Evolutionary conservation across 2,329 filamentous ascomycete species (phyloP).

Genomic region (Ophiocordyceps camponoti-saundersi): DNA sequence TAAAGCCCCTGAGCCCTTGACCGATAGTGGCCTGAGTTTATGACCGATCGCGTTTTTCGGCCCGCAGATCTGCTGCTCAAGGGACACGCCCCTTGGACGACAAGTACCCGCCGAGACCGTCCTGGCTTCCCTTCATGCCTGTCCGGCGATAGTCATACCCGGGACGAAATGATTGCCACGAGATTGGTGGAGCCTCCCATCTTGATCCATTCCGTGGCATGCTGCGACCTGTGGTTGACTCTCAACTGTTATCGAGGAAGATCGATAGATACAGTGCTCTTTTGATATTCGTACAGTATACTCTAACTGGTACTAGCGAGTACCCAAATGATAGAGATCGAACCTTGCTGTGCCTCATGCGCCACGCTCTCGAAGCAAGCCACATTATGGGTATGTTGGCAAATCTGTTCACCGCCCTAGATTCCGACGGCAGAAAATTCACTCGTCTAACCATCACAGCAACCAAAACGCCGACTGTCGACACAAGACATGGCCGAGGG

Average conservation of each 20-base stretch:
- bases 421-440: conserved; percentile 19
- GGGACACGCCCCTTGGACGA: background rate
- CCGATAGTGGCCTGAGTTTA: background rate
- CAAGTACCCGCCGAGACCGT: background rate
- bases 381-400: background rate
- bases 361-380: background rate
- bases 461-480: background rate
- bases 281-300: background rate
- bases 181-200: too few relatives aligned
- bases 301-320: background rate
- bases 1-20: background rate
- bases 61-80: background rate
- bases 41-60: background rate
- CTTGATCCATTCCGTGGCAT: too few relatives aligned
- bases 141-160: background rate
- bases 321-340: background rate
- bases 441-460: background rate
- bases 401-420: background rate
- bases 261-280: background rate
- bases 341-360: background rate
- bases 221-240: background rate
- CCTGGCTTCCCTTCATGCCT: background rate
- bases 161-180: too few relatives aligned
- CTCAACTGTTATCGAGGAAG: too few relatives aligned
- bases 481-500: conserved; percentile 8